Base-by-base conservation (phyloP, 352 stramenopile genomes). In the Phytophthora europaea region DNA sequence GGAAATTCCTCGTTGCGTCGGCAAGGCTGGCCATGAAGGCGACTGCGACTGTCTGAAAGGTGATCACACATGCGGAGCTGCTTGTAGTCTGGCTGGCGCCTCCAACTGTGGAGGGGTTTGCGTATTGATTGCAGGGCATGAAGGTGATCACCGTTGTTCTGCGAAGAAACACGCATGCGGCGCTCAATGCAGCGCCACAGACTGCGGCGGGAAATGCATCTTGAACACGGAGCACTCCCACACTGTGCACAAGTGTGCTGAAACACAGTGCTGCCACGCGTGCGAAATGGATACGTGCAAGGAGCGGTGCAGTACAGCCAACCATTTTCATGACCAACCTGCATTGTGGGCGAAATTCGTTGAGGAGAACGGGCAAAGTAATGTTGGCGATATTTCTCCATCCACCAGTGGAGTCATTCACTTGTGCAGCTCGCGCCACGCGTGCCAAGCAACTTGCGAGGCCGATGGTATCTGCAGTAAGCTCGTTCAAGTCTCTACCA, bases 261-360 rank as follows among this genome's bases (percentile, higher is more conserved):
- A 74, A 47, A 72, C 43, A 20, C 73, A 73, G 36, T 88, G 81
- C 48, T 73, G 72, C 20, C 67, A 82, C 26, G 23, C 4, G 15
- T 88, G 79, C 55, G 64, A 76, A 34, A 80, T 85, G 68, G 45
- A 72, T 1, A 47, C 59, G 15, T 88, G 81, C 48, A 71, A 71
- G 34, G 69, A 81, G 16, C 33, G 64, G 0, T 88, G 81, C 55
- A 73, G 69, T 45, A 58, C 48, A n/a, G 28, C 38, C 12, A 73
- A 83, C 26, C 81, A 88, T 70, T 88, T 88, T 36, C 81, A 88
- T 23, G 78, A 67, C 18, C 56, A 80, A 20, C 40, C 60, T 0
- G 50, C 60, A 5, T 38, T 77, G 34, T 34, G 18, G 53, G 18
- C 28, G 6, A 71, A 43, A 13, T 81, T 83, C 64, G 59, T 69